phyloP scores from a whole-genome alignment of 2,329 filamentous ascomycete genomes.

The Pseudocercospora crystallina region DNA sequence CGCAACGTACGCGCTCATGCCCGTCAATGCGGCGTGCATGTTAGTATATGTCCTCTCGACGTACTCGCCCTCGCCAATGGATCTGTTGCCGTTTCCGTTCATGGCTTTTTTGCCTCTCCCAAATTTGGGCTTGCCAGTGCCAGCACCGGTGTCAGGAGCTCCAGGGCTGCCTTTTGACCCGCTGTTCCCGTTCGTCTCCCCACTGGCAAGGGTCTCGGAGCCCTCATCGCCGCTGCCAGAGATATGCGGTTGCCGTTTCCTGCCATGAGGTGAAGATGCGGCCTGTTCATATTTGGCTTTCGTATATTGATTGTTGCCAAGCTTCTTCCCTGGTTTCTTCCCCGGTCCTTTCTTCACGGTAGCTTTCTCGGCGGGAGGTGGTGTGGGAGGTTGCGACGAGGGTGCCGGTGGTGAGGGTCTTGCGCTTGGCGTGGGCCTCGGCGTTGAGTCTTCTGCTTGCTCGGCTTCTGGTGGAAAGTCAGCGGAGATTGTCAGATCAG shows the following conservation, averaged over 20 bases:
- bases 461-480: slow-evolving; percentile 32
- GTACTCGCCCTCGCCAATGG: slow-evolving; percentile 16
- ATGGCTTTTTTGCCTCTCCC: slow-evolving; percentile 30
- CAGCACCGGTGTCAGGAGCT: slow-evolving; percentile 46
- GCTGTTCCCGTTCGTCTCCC: slow-evolving; percentile 21
- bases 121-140: slow-evolving; percentile 35
- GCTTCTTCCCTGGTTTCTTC: slow-evolving; percentile 55
- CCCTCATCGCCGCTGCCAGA: slow-evolving; percentile 35
- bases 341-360: slow-evolving; percentile 63
- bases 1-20: slow-evolving; percentile 20
- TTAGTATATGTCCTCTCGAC: slow-evolving; percentile 26
- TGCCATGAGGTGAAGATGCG: slow-evolving; percentile 50
- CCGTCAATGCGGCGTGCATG: slow-evolving; percentile 24
- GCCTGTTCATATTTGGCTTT: slow-evolving; percentile 52
- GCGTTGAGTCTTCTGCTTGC: slow-evolving; percentile 68
- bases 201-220: slow-evolving; percentile 43
- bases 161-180: slow-evolving; percentile 32
- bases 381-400: slow-evolving; percentile 43
- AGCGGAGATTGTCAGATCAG: background rate
- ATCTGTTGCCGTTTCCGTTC: slow-evolving; percentile 26
- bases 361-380: slow-evolving; percentile 42
- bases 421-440: slow-evolving; percentile 43
- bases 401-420: slow-evolving; percentile 39
- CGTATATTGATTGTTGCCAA: slow-evolving; percentile 79
- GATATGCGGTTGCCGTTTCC: slow-evolving; percentile 27